phyloP scores from a whole-genome alignment of 805 yeast genomes.

The Lachancea fermentati region DNA sequence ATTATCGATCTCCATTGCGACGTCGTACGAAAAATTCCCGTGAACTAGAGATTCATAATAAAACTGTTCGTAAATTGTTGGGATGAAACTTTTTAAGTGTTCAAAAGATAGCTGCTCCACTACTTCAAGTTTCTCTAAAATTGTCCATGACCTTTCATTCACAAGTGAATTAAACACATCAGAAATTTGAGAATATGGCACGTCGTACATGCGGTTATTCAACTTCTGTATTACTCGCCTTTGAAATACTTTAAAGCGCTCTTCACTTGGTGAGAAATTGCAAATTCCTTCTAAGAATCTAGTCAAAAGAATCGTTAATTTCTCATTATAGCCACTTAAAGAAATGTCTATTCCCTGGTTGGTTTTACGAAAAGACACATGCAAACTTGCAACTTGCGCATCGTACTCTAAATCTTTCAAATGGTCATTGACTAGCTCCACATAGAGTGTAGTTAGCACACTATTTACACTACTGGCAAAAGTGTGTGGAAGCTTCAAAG shows the following conservation, averaged over 20 bases:
- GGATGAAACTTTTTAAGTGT: constrained; percentile 46
- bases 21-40: constrained; percentile 61
- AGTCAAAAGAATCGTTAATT: constrained; percentile 56
- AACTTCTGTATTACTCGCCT: constrained; percentile 57
- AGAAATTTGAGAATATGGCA: constrained; percentile 76
- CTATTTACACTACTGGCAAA: constrained; percentile 53
- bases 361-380: constrained; percentile 49
- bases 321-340: constrained; percentile 79
- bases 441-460: constrained; percentile 54
- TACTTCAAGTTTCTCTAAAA: constrained; percentile 53
- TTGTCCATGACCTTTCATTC: constrained; percentile 66
- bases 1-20: constrained; percentile 47
- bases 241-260: constrained; percentile 61
- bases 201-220: constrained; percentile 63
- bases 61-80: constrained; percentile 50
- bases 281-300: constrained; percentile 52
- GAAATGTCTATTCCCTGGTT: constrained; percentile 67
- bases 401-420: constrained; percentile 69
- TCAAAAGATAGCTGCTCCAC: constrained; percentile 42
- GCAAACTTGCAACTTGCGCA: constrained; percentile 77
- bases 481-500: constrained; percentile 60
- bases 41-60: constrained; percentile 67
- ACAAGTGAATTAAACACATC: constrained; percentile 54
- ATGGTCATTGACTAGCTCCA: constrained; percentile 69
- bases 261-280: constrained; percentile 43